Evolutionary conservation across 371 early-diverging fungal genomes (phyloP), one percentile per base, ranked within the genome.

Genomic region (Actinomortierella wolfii): DNA sequence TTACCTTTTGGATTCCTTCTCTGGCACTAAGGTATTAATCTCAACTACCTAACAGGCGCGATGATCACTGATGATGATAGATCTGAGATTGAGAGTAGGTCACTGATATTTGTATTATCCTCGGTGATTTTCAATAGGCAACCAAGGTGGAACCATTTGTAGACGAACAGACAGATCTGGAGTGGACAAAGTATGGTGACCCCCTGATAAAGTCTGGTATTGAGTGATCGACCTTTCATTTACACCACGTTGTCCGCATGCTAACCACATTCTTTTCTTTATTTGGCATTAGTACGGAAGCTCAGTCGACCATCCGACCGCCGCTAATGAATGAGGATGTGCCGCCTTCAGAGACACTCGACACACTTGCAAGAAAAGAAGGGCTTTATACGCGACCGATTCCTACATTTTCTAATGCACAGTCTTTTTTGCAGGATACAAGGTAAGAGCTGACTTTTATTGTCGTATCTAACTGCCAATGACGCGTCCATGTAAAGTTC

Each of bases 101-200:
- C 11, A 34, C 4, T 34, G 34, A 6, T 34, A 34, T 11, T 34
- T 4, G 11, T 11, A 34, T 34, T 11, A 34, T 34, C 11, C 34
- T 11, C 34, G 7, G 11, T 34, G 11, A 34, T 34, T 34, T 45
- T 2, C 43, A 26, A 28, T 53, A 61, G 67, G 68, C 59, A 1
- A 42, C 68, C 7, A 68, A 68, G 41, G 41, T 73, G 17, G 74
- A 67, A 44, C 57, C 74, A 7, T 66, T 71, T 45, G 54, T 73
- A 25, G 63, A 67, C 20, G 58, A 54, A 29, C 4, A 34, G 34
- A 34, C 34, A 34, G 34, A 34, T 11, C 11, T 34, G 34, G 34
- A 34, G 11, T 34, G 34, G 34, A 34, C 34, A 34, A 34, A 34
- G 34, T 34, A 34, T 34, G 34, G 34, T 34, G 34, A 34, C n/a